phyloP scores from a whole-genome alignment of 352 stramenopile genomes.

The Pythium pectinolyticum region DNA sequence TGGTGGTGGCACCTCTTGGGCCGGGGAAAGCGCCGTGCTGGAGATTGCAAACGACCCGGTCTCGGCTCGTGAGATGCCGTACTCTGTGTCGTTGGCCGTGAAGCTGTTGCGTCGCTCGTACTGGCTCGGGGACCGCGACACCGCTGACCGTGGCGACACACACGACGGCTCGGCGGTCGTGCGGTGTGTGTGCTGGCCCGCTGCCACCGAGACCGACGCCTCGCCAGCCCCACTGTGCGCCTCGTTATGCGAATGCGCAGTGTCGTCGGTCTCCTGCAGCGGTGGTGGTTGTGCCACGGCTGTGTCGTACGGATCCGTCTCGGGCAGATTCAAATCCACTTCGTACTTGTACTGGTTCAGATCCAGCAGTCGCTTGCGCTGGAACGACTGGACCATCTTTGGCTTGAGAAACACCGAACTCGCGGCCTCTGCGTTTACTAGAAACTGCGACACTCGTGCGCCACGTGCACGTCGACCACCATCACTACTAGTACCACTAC shows the following conservation, averaged over 20 bases:
- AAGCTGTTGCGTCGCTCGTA: conserved; percentile 8
- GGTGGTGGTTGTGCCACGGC: background rate
- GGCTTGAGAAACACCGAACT: conserved; percentile 20
- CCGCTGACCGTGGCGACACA: conserved; percentile 8
- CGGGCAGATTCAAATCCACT: conserved; percentile 10
- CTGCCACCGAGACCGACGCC: no score
- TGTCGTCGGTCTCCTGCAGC: background rate
- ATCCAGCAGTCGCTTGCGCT: conserved; percentile 12
- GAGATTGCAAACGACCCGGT: background rate
- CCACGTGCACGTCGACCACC: no score
- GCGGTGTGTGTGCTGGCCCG: no score
- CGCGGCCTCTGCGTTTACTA: background rate
- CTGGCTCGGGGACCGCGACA: conserved; percentile 3
- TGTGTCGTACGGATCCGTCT: background rate
- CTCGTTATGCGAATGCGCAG: no score
- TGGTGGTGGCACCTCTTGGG: background rate
- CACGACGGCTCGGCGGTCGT: background rate
- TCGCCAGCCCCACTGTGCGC: no score
- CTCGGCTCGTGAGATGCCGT: conserved; percentile 10
- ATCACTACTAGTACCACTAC: no score
- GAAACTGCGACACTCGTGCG: background rate
- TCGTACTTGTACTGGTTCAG: conserved; percentile 19
- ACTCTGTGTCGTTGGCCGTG: background rate
- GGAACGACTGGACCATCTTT: conserved; percentile 5
- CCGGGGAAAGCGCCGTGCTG: conserved; percentile 4